phyloP scores from a whole-genome alignment of 2,329 filamentous ascomycete species.

The Claviceps sp. region DNA sequence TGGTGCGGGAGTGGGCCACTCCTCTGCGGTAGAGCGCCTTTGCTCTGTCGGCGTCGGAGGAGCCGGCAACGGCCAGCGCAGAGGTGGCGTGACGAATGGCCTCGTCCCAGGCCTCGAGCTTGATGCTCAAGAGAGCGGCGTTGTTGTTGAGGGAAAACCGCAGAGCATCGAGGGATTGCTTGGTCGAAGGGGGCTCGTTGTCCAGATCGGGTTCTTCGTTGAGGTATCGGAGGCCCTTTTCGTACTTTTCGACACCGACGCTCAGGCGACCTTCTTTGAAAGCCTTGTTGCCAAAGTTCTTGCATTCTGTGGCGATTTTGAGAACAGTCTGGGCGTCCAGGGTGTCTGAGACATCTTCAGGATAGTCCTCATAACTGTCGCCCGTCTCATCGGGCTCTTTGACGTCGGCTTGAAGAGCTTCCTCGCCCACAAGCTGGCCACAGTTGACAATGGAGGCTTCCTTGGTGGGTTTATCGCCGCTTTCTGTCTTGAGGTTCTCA shows the following conservation, averaged over 20 bases:
- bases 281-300: constrained; percentile 82
- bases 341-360: constrained; percentile 60
- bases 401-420: constrained; percentile 50
- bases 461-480: constrained; percentile 62
- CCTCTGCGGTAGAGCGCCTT: constrained; percentile 83
- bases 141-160: constrained; percentile 85
- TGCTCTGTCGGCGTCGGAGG: constrained; percentile 64
- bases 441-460: constrained; percentile 71
- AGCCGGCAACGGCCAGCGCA: constrained; percentile 54
- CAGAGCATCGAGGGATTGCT: constrained; percentile 53
- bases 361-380: constrained; percentile 90
- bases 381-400: constrained; percentile 68
- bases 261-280: constrained; percentile 68
- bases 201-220: constrained; percentile 72
- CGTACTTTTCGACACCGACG: constrained; percentile 77
- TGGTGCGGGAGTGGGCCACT: constrained; percentile 58
- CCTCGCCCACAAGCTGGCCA: constrained; percentile 66
- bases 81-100: constrained; percentile 56
- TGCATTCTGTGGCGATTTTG: constrained; percentile 72
- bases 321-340: constrained; percentile 56
- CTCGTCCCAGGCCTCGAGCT: constrained; percentile 59
- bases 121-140: constrained; percentile 71
- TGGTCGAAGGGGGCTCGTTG: constrained; percentile 55
- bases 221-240: constrained; percentile 82
- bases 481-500: constrained; percentile 66